A percentile compares a stretch with the other conserved stretches of the same genome.
phyloP scores from a whole-genome alignment of 305 asterid species.

The Petunia hybrid region DNA sequence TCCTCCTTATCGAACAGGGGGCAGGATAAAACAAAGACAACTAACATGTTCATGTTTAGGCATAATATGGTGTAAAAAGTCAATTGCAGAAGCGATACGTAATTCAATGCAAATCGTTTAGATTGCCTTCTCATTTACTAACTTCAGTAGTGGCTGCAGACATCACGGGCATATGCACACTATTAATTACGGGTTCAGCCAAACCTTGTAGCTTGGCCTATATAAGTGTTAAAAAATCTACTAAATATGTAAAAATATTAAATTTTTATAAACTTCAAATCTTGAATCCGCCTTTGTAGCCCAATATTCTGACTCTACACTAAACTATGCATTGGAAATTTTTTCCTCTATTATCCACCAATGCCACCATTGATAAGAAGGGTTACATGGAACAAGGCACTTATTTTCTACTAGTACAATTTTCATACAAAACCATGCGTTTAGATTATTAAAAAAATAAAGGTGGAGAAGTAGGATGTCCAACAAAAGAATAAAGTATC shows the following conservation, averaged over 20 bases:
- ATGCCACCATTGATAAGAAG: not conserved
- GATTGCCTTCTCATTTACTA: slow-evolving; percentile 3
- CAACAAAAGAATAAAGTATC: slow-evolving; percentile 26
- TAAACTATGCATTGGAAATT: not conserved
- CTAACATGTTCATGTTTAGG: not conserved
- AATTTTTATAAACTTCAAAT: too few relatives aligned
- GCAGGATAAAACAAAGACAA: not conserved
- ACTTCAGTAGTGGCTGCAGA: too few relatives aligned
- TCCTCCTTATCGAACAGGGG: not conserved
- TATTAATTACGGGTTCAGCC: too few relatives aligned
- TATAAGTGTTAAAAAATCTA: too few relatives aligned
- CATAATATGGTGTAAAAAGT: slow-evolving; percentile 8
- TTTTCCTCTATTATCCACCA: slow-evolving; percentile 4
- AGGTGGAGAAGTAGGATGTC: slow-evolving; percentile 18
- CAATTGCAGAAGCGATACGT: not conserved
- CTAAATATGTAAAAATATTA: too few relatives aligned
- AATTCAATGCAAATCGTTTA: not conserved
- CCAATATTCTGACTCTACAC: too few relatives aligned
- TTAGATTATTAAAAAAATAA: not conserved
- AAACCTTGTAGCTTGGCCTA: too few relatives aligned
- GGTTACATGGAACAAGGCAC: slow-evolving; percentile 9
- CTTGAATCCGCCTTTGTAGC: too few relatives aligned
- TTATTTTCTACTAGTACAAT: not conserved
- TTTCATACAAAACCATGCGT: not conserved
- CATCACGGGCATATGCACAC: too few relatives aligned